phyloP scores from a whole-genome alignment of 1,284 basidiomycete species.

The Fomitopsis palustris region DNA sequence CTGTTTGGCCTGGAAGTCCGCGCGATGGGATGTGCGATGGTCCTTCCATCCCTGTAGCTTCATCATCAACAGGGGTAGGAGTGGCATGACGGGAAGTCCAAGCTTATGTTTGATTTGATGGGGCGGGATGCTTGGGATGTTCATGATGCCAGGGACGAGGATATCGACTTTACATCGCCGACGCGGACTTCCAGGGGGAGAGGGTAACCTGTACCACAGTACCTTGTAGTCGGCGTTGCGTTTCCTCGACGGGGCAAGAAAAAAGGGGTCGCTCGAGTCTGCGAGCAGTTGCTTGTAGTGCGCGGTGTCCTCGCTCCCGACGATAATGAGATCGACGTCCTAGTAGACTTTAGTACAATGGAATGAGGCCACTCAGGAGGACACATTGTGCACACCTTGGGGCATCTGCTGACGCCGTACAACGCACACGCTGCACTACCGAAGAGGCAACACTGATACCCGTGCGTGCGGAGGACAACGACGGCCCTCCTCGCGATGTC shows the following conservation, averaged over 20 bases:
- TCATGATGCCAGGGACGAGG: slow-evolving; percentile 27
- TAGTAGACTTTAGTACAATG: slow-evolving; percentile 3
- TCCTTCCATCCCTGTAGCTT: slow-evolving; percentile 34
- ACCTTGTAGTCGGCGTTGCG: slow-evolving; percentile 25
- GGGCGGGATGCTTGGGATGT: slow-evolving; percentile 27
- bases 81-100: slow-evolving; percentile 27
- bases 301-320: slow-evolving; percentile 17
- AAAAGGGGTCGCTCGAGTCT: slow-evolving; percentile 20
- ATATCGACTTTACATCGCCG: slow-evolving; percentile 26
- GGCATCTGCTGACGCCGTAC: slow-evolving; percentile 16
- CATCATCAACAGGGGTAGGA: slow-evolving; percentile 28
- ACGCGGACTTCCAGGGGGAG: not conserved
- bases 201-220: slow-evolving; percentile 24
- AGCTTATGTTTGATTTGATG: slow-evolving; percentile 11
- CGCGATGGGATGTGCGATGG: slow-evolving; percentile 23
- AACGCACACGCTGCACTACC: slow-evolving; percentile 19
- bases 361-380: not conserved
- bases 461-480: slow-evolving; percentile 7
- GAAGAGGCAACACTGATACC: slow-evolving; percentile 18
- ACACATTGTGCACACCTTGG: slow-evolving; percentile 12
- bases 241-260: slow-evolving; percentile 20
- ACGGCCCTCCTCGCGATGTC: slow-evolving; percentile 8
- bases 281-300: slow-evolving; percentile 23
- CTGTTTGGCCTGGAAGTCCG: slow-evolving; percentile 25
- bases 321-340: slow-evolving; percentile 30